These are phyloP conservation scores for Turritis glabra DNA, from an alignment of 345 rosid genomes.

Conservation along the genomic window DNA sequence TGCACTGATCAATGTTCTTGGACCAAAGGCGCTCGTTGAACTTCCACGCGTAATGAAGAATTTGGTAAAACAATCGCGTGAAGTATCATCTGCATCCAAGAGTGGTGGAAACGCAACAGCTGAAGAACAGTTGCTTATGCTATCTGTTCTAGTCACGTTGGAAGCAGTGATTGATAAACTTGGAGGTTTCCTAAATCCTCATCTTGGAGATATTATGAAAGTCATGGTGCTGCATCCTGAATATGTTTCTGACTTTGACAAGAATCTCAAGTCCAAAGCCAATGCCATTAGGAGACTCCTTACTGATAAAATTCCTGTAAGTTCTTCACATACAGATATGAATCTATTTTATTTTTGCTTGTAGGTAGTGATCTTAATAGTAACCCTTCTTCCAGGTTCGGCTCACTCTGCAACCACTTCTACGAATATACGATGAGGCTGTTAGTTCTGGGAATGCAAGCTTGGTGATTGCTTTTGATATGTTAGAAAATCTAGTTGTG, in stretches of 20 bases:
- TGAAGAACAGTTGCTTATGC: constrained; percentile 43
- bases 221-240: constrained; percentile 67
- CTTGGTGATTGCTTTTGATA: constrained; percentile 69
- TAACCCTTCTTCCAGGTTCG: constrained; percentile 62
- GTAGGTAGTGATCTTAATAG: constrained; percentile 1
- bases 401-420: constrained; percentile 76
- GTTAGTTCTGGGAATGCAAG: constrained; percentile 76
- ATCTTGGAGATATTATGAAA: constrained; percentile 68
- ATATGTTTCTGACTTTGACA: constrained; percentile 54
- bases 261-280: constrained; percentile 69
- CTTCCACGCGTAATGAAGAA: constrained; percentile 77
- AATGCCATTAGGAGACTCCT: constrained; percentile 65
- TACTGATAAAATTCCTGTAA: constrained; percentile 77
- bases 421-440: constrained; percentile 62
- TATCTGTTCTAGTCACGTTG: constrained; percentile 70
- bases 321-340: constrained; percentile 33
- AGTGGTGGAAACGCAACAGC: constrained; percentile 31
- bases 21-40: constrained; percentile 73
- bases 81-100: constrained; percentile 38
- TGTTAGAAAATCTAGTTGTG: constrained; percentile 60
- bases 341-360: not conserved
- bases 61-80: constrained; percentile 46
- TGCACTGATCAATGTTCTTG: constrained; percentile 80
- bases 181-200: constrained; percentile 89
- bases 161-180: constrained; percentile 88